Conservation (phyloP, 1,139 yeast genomes). For the Nadsonia commutata region DNA sequence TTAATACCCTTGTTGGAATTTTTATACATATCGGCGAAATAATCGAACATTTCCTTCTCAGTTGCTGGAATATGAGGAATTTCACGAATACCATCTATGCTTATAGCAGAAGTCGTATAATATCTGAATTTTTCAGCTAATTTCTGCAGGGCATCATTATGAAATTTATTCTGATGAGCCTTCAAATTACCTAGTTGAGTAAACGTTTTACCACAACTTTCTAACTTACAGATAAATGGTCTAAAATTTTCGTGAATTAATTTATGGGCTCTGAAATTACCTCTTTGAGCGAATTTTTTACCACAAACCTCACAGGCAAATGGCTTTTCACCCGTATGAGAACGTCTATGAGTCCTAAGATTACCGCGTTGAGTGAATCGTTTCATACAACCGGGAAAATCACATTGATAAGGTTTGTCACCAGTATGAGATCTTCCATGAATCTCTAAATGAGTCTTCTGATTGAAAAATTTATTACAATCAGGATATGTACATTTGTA, state of each 20-base stretch:
- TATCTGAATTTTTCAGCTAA: conserved; percentile 34
- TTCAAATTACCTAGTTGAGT: conserved; percentile 88
- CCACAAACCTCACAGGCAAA: conserved; percentile 58
- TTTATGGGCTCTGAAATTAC: conserved; percentile 76
- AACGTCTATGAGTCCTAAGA: conserved; percentile 64
- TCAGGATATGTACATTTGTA: conserved; percentile 52
- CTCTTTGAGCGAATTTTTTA: conserved; percentile 71
- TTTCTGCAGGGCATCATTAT: conserved; percentile 49
- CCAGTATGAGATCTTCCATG: conserved; percentile 86
- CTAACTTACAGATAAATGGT: conserved; percentile 70
- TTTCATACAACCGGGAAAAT: conserved; percentile 43
- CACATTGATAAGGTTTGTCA: conserved; percentile 46
- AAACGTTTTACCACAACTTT: conserved; percentile 69
- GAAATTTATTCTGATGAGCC: conserved; percentile 87
- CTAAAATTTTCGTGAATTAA: conserved; percentile 67
- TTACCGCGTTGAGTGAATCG: conserved; percentile 88
- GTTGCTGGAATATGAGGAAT: conserved; percentile 32
- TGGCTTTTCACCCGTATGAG: conserved; percentile 86
- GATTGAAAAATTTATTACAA: conserved; percentile 72
- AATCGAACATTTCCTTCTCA: conserved; percentile 55
- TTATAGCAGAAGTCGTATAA: conserved; percentile 11
- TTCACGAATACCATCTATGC: conserved; percentile 14
- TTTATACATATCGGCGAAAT: conserved; percentile 69
- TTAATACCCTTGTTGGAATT: conserved; percentile 82
- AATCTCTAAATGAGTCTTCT: conserved; percentile 82